Evolutionary conservation across 805 yeast genomes (phyloP).

Genomic region (Nakazawaea molendinolei): DNA sequence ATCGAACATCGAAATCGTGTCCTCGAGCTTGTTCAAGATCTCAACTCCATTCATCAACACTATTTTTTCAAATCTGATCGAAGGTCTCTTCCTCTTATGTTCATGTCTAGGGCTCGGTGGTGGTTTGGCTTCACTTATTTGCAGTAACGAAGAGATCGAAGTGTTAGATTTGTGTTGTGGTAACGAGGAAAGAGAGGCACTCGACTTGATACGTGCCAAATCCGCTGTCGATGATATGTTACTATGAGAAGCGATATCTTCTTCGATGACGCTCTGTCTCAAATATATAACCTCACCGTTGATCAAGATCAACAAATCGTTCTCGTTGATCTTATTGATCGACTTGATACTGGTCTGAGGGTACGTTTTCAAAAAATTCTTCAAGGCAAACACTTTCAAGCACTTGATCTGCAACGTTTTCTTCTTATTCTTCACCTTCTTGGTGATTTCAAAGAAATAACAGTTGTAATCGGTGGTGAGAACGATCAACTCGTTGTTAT

Average conservation of each 20-base stretch:
- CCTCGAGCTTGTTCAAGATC: constrained; percentile 22
- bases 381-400: constrained; percentile 11
- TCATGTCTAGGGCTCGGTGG: too few species aligned
- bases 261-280: constrained; percentile 8
- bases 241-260: constrained; percentile 10
- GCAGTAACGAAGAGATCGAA: neutral
- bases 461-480: constrained; percentile 25
- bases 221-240: constrained; percentile 7
- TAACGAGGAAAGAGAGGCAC: constrained; percentile 15
- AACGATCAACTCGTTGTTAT: constrained; percentile 22
- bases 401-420: constrained; percentile 9
- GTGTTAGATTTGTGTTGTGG: constrained; percentile 5
- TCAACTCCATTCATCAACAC: constrained; percentile 23
- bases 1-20: constrained; percentile 25
- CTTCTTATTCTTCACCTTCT: neutral
- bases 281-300: constrained; percentile 24
- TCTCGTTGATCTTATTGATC: constrained; percentile 20
- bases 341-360: constrained; percentile 15
- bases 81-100: constrained; percentile 10
- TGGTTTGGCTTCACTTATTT: too few species aligned
- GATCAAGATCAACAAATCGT: constrained; percentile 24
- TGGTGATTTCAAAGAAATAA: constrained; percentile 17
- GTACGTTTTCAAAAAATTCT: constrained; percentile 7
- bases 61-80: constrained; percentile 18
- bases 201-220: constrained; percentile 9